Evolutionary conservation across 805 yeast species (phyloP), one percentile per base, ranked within the genome.

Genomic region (Metschnikowia continentalis): DNA sequence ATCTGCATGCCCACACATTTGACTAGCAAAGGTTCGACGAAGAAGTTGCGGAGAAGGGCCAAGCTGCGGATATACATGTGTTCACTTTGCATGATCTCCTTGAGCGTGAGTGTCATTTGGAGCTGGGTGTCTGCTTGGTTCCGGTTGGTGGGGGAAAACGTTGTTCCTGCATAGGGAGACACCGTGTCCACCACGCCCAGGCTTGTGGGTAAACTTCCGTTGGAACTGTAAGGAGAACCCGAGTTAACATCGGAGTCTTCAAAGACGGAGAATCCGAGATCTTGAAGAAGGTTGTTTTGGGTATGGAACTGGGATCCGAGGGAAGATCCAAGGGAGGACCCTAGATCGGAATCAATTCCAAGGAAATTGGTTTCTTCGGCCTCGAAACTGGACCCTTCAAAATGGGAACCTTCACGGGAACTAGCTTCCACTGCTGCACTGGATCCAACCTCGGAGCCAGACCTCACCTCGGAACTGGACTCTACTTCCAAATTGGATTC

Each of bases 21-120:
- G 22, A 50, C 45, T n/a, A 54, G 47, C 38, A 49, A 42, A 5
- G 57, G 56, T 47, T 54, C 57, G 17, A 53, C 19, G 41, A 50
- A 47, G 48, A 44, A 53, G 40, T 46, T 54, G 22, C 50, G 47
- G 42, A 53, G 41, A 19, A 53, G 52, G 46, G 41, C 45, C 41
- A 54, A 36, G 45, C 54, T 48, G 20, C 48, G 43, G 35, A 53
- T 46, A 36, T 45, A 54, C 17, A 45, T 42, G 36, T 53, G 46
- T 22, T 54, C 58, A 32, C 56, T 49, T 32, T 42, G 49, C 35
- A 53, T n/a, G 14, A 53, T 30, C 22, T 54, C 57, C n/a, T 32
- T 17, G 23, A 53, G 19, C 15, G 54, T 53, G 46, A 26, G 49
- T 14, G 42, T 35, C 37, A 45, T 37, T 32, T 53, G 56, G 19